phyloP scores from a whole-genome alignment of 1,284 basidiomycete species.

The Tylopilus sp. region DNA sequence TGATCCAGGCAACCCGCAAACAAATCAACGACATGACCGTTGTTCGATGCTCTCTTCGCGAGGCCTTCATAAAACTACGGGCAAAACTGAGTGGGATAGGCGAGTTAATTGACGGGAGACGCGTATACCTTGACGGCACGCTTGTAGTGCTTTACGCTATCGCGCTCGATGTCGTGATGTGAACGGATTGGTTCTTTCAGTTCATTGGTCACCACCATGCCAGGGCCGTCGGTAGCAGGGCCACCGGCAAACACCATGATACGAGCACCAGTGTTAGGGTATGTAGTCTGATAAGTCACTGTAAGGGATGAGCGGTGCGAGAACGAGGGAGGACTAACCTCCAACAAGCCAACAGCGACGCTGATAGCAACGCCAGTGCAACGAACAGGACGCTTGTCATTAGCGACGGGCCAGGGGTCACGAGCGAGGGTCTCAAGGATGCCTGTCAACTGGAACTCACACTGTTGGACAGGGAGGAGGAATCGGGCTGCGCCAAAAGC shows the following conservation, averaged over 20 bases:
- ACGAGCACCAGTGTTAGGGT: conserved; percentile 93
- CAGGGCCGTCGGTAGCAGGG: conserved; percentile 95
- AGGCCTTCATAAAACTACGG: conserved; percentile 91
- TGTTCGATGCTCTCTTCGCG: conserved; percentile 90
- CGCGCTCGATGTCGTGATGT: conserved; percentile 98
- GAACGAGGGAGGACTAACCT: conserved; percentile 46
- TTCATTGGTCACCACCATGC: conserved; percentile 95
- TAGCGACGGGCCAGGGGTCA: conserved; percentile 97
- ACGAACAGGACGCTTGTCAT: conserved; percentile 91
- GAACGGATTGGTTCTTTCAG: conserved; percentile 97
- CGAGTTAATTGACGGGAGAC: not conserved
- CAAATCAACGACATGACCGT: conserved; percentile 93
- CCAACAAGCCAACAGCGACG: conserved; percentile 93
- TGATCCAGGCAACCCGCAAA: conserved; percentile 99
- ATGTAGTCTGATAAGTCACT: conserved; percentile 60
- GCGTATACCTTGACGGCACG: conserved; percentile 82
- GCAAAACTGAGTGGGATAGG: conserved; percentile 4
- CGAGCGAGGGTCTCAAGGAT: conserved; percentile 88
- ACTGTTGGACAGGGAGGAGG: conserved; percentile 89
- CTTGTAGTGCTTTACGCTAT: conserved; percentile 97
- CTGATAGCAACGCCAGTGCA: conserved; percentile 95
- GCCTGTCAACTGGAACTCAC: conserved; percentile 95
- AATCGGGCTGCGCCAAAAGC: conserved; percentile 88
- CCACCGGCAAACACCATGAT: conserved; percentile 98
- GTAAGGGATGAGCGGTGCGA: conserved; percentile 1